Percentiles rank a stretch among this genome's conserved stretches.
These are phyloP conservation scores for Sarocladium oryzae DNA, from an alignment of 2,329 filamentous ascomycete genomes.

Conservation along the genomic window DNA sequence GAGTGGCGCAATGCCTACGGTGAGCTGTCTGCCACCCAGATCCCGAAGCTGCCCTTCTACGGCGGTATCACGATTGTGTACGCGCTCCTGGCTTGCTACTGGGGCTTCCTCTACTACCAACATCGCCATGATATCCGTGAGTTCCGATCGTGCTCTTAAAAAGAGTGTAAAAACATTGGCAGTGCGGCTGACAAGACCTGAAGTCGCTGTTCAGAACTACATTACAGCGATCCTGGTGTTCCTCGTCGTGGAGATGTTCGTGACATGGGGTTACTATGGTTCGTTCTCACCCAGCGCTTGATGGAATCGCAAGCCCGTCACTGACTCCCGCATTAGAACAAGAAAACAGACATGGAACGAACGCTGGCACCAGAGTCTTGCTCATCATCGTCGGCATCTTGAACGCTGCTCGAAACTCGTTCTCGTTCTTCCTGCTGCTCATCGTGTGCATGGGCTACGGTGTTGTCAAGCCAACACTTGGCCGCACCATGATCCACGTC, in stretches of 20 bases:
- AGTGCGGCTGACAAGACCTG: slow-evolving; percentile 10
- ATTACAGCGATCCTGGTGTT: slow-evolving; percentile 96
- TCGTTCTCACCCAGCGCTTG: slow-evolving; percentile 23
- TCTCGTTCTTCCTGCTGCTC: slow-evolving; percentile 94
- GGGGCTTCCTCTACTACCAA: slow-evolving; percentile 93
- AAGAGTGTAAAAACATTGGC: not conserved
- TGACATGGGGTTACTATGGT: slow-evolving; percentile 98
- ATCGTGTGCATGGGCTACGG: slow-evolving; percentile 99
- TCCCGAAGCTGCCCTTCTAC: slow-evolving; percentile 95
- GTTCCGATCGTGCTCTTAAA: slow-evolving; percentile 20
- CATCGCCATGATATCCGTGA: slow-evolving; percentile 83
- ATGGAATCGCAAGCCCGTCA: not conserved
- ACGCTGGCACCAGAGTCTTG: slow-evolving; percentile 73
- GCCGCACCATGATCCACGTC: slow-evolving; percentile 89
- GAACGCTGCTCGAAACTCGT: slow-evolving; percentile 91
- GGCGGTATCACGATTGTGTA: slow-evolving; percentile 92
- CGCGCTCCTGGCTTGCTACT: slow-evolving; percentile 74
- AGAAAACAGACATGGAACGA: slow-evolving; percentile 83
- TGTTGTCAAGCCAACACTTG: slow-evolving; percentile 88
- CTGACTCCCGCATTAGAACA: slow-evolving; percentile 61
- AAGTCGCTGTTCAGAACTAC: slow-evolving; percentile 95
- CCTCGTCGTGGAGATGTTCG: slow-evolving; percentile 89
- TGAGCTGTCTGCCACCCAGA: slow-evolving; percentile 90
- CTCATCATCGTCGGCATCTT: slow-evolving; percentile 89
- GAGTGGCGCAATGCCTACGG: slow-evolving; percentile 96